These are phyloP conservation scores for Diutina ranongensis DNA, from an alignment of 1,139 yeast genomes.

Conservation along the genomic window DNA sequence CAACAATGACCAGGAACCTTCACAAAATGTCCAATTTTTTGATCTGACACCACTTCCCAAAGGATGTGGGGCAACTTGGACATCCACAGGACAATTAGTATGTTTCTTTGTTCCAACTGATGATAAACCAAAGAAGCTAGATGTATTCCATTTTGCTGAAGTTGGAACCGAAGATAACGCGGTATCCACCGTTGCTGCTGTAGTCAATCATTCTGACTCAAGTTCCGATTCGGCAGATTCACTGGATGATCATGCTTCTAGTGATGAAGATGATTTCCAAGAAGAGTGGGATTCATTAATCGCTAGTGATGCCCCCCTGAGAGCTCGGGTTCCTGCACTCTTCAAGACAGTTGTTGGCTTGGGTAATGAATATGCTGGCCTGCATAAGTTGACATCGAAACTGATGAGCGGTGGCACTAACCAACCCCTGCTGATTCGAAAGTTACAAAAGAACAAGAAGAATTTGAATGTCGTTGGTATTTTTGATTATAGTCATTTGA, in stretches of 20 bases:
- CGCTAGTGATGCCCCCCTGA: constrained; percentile 31
- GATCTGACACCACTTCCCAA: constrained; percentile 68
- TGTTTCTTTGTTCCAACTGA: constrained; percentile 50
- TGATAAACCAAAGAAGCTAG: constrained; percentile 7
- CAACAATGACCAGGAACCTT: background rate
- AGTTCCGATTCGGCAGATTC: constrained; percentile 11
- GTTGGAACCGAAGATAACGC: constrained; percentile 19
- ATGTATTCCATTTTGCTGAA: constrained; percentile 28
- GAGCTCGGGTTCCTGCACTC: constrained; percentile 34
- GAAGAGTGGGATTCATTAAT: constrained; percentile 41
- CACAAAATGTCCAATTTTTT: constrained; percentile 1
- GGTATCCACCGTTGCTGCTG: background rate
- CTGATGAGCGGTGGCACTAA: background rate
- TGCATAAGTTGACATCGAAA: background rate
- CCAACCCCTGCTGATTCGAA: constrained; percentile 6
- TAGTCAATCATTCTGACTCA: background rate
- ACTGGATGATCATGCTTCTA: constrained; percentile 8
- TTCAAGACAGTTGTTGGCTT: constrained; percentile 30
- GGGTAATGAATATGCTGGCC: constrained; percentile 4
- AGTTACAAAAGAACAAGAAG: constrained; percentile 17
- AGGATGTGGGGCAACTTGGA: constrained; percentile 90
- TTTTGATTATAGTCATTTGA: constrained; percentile 53
- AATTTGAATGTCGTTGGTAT: constrained; percentile 42
- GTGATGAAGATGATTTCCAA: constrained; percentile 32
- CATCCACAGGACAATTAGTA: constrained; percentile 63